Percentiles rank a stretch among this genome's conserved stretches.
Conservation (phyloP, 805 yeast species). For the Hanseniaspora valbyensis region DNA sequence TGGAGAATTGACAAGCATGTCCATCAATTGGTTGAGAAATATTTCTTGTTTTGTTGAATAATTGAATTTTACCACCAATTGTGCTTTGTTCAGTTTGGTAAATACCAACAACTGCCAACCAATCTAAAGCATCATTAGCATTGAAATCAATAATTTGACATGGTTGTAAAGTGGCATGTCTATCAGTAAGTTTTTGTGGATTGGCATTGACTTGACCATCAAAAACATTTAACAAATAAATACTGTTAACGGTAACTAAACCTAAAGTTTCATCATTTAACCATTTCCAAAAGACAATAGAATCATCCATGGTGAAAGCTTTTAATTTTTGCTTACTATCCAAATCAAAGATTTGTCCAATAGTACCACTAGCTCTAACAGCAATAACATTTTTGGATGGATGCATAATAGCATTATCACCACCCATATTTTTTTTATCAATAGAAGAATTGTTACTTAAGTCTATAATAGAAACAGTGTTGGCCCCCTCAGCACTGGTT, state of each 20-base stretch:
- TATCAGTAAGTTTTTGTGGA: slow-evolving; percentile 71
- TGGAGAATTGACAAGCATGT: slow-evolving; percentile 86
- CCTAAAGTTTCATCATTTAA: slow-evolving; percentile 62
- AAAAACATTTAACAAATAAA: slow-evolving; percentile 73
- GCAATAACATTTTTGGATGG: slow-evolving; percentile 83
- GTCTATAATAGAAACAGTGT: slow-evolving; percentile 90
- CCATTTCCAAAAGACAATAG: slow-evolving; percentile 96
- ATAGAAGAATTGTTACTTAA: slow-evolving; percentile 66
- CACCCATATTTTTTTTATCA: slow-evolving; percentile 86
- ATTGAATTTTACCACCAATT: slow-evolving; percentile 92
- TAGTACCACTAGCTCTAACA: slow-evolving; percentile 90
- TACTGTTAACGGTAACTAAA: slow-evolving; percentile 63
- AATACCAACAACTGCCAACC: slow-evolving; percentile 95
- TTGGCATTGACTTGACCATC: slow-evolving; percentile 66
- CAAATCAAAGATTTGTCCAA: slow-evolving; percentile 86
- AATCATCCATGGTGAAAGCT: slow-evolving; percentile 74
- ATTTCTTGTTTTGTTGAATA: slow-evolving; percentile 75
- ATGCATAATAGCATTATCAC: slow-evolving; percentile 95
- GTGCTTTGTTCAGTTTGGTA: slow-evolving; percentile 78
- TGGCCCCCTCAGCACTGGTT: slow-evolving; percentile 32
- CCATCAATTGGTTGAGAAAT: slow-evolving; percentile 97
- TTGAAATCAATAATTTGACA: slow-evolving; percentile 87
- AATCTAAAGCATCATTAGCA: slow-evolving; percentile 64
- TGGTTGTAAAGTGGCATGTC: slow-evolving; percentile 67
- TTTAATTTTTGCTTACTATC: slow-evolving; percentile 79